Conservation (phyloP, 345 rosid genomes). For the Eucalyptus cloeziana region DNA sequence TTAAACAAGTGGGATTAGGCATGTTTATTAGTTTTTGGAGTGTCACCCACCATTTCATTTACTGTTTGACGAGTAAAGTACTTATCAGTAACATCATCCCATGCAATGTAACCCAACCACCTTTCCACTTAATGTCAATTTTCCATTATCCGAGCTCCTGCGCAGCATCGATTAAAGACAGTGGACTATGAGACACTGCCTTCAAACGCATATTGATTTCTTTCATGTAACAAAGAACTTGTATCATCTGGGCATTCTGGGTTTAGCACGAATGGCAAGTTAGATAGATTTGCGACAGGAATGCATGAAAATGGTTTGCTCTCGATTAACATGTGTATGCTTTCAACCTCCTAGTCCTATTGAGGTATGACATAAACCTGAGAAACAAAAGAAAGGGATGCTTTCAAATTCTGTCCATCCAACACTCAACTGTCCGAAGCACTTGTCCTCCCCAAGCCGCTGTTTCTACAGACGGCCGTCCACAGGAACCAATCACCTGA, state of each 20-base stretch:
- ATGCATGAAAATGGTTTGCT: background rate
- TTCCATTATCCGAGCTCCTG: background rate
- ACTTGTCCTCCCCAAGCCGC: background rate
- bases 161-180: background rate
- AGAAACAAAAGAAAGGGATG: background rate
- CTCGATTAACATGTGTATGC: background rate
- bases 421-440: background rate
- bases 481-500: background rate
- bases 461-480: background rate
- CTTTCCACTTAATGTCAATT: background rate
- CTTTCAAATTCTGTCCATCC: background rate
- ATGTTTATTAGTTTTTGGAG: background rate
- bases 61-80: background rate
- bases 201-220: background rate
- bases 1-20: background rate
- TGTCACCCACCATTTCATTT: background rate
- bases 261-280: background rate
- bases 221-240: background rate
- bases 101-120: background rate
- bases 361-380: background rate
- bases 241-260: background rate
- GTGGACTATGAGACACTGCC: background rate
- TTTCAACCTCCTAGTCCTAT: background rate
- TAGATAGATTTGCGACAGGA: background rate
- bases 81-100: background rate